Evolutionary conservation across 768 basidiomycete species (phyloP), one percentile per base, ranked within the genome.

Genomic region (Coprinopsis strossmayeri): DNA sequence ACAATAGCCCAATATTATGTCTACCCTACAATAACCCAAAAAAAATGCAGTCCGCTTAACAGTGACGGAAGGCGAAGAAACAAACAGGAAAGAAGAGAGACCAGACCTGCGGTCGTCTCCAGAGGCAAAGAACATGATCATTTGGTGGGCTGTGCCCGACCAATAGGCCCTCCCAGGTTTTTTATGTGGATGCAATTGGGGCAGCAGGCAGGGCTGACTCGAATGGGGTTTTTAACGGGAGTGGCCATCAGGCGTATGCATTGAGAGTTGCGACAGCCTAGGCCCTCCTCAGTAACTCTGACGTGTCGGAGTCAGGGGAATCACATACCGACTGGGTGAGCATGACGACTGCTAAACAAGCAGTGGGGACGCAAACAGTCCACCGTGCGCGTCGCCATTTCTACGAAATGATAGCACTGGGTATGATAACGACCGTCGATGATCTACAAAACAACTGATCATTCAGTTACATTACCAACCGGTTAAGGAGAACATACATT

Each of bases 361-460:
- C 87, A 89, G 55, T 82, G 77, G 2, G 68, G 59, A 52, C 69
- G 69, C 39, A 78, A 61, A 55, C 87, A 89, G 59, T 89, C 87
- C 57, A 84, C 77, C 41, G 74, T 63, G 48, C 71, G 76, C 17
- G 85, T 85, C 37, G 82, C 77, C 78, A 89, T 83, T 46, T 78
- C 75, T 50, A 79, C 67, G 63, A 89, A 88, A 63, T 88, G 85
- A 7, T 78, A 75, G 63, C 87, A 89, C 46, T 65, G 62, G 13
- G 79, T 78, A 66, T 87, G 77, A 64, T 72, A 85, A 55, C 84
- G 79, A 48, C 87, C 87, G 61, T 89, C 87, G 51, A 87, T 80
- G 54, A 89, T 73, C 86, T 89, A 55, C 28, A 43, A n/a, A 28
- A 25, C 9, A 24, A 42, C 21, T 18, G 40, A 26, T 25, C 23